Percentiles rank a stretch among this genome's conserved stretches.
These are phyloP conservation scores for Arthrobotrys sinensis DNA, from an alignment of 2,329 filamentous ascomycete species.

Conservation along the genomic window DNA sequence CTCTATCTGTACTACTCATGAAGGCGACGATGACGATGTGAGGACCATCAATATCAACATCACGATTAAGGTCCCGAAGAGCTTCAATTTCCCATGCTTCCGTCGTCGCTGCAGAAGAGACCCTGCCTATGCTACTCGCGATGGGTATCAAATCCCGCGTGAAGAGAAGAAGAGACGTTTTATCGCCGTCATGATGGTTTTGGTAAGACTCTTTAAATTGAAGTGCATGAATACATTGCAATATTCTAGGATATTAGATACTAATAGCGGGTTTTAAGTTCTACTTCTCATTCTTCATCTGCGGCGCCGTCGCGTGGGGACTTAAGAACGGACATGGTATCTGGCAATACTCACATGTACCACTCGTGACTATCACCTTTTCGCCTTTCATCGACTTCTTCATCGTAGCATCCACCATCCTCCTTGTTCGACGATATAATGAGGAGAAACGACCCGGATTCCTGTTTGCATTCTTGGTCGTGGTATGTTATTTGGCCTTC, in stretches of 20 bases:
- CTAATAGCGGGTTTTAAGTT: slow-evolving; percentile 4
- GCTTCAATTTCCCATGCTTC: slow-evolving; percentile 41
- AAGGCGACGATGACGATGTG: slow-evolving; percentile 35
- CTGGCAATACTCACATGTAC: slow-evolving; percentile 12
- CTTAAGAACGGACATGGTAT: slow-evolving; percentile 10
- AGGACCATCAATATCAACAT: slow-evolving; percentile 59
- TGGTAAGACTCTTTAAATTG: slow-evolving; percentile 23
- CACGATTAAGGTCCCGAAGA: slow-evolving; percentile 50
- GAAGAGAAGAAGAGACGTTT: slow-evolving; percentile 30
- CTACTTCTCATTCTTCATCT: slow-evolving; percentile 51
- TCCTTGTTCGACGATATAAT: slow-evolving; percentile 22
- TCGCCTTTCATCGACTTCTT: slow-evolving; percentile 39
- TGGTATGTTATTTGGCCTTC: slow-evolving; percentile 7
- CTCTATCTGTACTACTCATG: slow-evolving; percentile 1
- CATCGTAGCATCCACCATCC: slow-evolving; percentile 23
- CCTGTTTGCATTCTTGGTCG: slow-evolving; percentile 21
- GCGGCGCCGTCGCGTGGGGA: slow-evolving; percentile 37
- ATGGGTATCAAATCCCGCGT: slow-evolving; percentile 5
- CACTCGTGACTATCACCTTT: slow-evolving; percentile 39
- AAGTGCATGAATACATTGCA: not conserved
- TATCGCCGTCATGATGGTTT: slow-evolving; percentile 27
- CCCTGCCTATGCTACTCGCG: not conserved
- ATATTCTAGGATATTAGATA: not conserved
- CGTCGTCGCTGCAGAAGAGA: slow-evolving; percentile 32
- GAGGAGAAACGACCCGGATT: slow-evolving; percentile 36